Evolutionary conservation across 257 asterid species (phyloP).

Genomic region (Voacanga thouarsii): DNA sequence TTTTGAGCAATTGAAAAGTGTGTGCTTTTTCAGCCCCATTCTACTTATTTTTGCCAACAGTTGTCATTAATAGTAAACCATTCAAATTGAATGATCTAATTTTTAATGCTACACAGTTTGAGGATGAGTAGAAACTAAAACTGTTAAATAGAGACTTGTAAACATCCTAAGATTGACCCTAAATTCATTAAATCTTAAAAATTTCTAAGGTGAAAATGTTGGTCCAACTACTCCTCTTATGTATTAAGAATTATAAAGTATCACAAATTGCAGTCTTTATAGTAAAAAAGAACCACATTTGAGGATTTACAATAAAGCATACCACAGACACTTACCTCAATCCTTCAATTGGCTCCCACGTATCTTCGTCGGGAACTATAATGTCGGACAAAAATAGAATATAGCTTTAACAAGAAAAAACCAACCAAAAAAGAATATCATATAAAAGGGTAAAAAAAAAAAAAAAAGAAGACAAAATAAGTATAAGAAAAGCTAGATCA

Average conservation of each 20-base stretch:
- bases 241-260: too few relatives aligned
- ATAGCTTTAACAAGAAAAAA: too few relatives aligned
- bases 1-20: too few relatives aligned
- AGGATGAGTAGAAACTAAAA: background rate
- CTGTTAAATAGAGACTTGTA: background rate
- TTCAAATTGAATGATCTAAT: background rate
- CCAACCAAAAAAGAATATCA: background rate
- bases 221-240: background rate
- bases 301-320: background rate
- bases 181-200: background rate
- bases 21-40: too few relatives aligned
- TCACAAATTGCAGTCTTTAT: background rate
- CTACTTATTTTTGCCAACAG: too few relatives aligned
- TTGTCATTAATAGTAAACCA: background rate
- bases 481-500: too few relatives aligned
- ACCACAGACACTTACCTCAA: constrained; percentile 40
- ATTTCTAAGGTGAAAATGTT: background rate
- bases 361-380: constrained; percentile 80
- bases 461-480: too few relatives aligned
- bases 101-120: background rate
- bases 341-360: constrained; percentile 84
- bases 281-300: background rate
- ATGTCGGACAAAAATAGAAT: constrained; percentile 17
- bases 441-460: background rate
- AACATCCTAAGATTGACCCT: background rate